Conservation (phyloP, 163 green algal species). For the Chlorella variabilis region DNA sequence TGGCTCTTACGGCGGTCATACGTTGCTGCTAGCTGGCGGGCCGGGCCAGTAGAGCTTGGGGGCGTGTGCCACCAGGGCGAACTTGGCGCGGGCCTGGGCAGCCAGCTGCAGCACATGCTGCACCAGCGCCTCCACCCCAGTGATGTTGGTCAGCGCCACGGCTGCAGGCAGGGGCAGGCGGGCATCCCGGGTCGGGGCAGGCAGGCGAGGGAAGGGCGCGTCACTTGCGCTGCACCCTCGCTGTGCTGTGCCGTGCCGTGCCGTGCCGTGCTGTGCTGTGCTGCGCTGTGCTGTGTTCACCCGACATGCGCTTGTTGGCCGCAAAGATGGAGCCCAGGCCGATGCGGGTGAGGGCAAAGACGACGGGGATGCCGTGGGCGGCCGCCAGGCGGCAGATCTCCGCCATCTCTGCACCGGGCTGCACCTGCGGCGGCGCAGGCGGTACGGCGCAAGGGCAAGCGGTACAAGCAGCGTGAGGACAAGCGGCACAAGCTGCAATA, state of each 20-base stretch:
- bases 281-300: neutral
- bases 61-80: neutral
- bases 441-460: no score
- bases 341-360: conserved; percentile 22
- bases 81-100: neutral
- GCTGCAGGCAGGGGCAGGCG: neutral
- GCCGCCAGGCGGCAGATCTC: conserved; percentile 16
- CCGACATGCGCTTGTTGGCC: conserved; percentile 34
- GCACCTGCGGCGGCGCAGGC: neutral
- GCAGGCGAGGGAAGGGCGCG: no score
- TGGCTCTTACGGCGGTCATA: no score
- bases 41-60: no score
- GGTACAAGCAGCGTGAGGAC: no score
- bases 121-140: neutral
- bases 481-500: no score
- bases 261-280: neutral
- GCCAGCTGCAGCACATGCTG: conserved; percentile 1
- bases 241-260: neutral
- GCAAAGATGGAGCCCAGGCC: conserved; percentile 28
- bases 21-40: no score
- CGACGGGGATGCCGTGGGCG: conserved; percentile 5
- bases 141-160: conserved; percentile 20
- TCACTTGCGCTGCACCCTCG: no score
- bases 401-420: conserved; percentile 21
- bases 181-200: neutral